Conservation (phyloP, 192 early-diverging fungal genomes). For the Chytriomyces sp. region DNA sequence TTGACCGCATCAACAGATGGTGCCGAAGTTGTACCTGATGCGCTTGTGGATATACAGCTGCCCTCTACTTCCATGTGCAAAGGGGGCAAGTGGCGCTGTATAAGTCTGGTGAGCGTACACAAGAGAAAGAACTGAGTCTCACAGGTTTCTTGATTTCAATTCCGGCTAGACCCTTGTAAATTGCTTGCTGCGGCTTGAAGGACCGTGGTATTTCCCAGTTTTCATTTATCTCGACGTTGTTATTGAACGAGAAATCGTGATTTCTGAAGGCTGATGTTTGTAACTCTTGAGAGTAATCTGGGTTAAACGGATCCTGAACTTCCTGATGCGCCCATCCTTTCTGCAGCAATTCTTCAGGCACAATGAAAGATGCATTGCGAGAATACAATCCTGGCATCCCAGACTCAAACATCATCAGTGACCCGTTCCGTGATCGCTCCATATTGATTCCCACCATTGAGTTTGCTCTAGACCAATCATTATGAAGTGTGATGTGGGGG, state of each 20-base stretch:
- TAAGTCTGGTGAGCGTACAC: background rate
- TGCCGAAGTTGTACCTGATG: background rate
- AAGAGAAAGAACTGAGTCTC: background rate
- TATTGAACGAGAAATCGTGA: background rate
- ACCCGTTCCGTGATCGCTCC: background rate
- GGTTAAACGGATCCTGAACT: background rate
- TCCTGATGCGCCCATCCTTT: background rate
- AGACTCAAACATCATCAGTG: background rate
- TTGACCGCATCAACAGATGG: background rate
- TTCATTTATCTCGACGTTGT: too few relatives aligned
- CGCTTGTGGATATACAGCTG: background rate
- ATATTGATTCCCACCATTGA: background rate
- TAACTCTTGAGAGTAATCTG: background rate
- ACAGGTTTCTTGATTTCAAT: constrained; percentile 24
- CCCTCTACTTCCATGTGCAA: background rate
- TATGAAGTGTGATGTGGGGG: background rate
- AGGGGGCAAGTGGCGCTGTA: constrained; percentile 18
- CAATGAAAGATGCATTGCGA: background rate
- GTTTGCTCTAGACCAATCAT: background rate
- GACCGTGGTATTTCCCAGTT: background rate
- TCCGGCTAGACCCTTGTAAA: constrained; percentile 13
- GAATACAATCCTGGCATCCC: background rate
- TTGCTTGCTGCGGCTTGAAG: background rate
- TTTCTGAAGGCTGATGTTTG: background rate
- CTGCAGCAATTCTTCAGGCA: background rate